phyloP scores from a whole-genome alignment of 108 stramenopile species.

The Cyclostephanos tholiformis region DNA sequence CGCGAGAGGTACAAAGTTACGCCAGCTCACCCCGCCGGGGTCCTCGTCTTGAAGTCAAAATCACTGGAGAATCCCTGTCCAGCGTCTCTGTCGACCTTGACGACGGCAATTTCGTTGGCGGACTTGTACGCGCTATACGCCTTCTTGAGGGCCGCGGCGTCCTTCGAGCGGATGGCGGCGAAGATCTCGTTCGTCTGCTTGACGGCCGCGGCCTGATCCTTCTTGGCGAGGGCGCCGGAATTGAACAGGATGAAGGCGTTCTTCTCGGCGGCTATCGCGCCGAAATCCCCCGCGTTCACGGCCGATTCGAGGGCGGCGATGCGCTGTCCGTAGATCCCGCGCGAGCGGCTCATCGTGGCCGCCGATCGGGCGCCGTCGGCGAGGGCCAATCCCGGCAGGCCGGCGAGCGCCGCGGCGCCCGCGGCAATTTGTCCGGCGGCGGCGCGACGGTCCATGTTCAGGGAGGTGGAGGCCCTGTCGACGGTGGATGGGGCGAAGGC shows the following conservation, averaged over 20 bases:
- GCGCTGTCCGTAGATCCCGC: constrained; percentile 85
- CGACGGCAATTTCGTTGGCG: constrained; percentile 53
- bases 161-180: constrained; percentile 78
- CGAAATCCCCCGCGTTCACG: constrained; percentile 87
- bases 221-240: constrained; percentile 86
- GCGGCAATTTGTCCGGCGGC: constrained; percentile 83
- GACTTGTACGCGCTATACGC: constrained; percentile 71
- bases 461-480: constrained; percentile 77
- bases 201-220: constrained; percentile 70
- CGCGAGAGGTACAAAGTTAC: too few species aligned
- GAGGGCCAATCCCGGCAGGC: constrained; percentile 65
- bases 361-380: constrained; percentile 91
- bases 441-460: constrained; percentile 89
- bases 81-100: constrained; percentile 39
- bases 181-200: constrained; percentile 81
- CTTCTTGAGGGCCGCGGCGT: constrained; percentile 71
- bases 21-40: constrained; percentile 67
- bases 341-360: constrained; percentile 72
- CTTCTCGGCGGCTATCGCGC: constrained; percentile 88
- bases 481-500: constrained; percentile 67
- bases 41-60: constrained; percentile 73
- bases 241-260: constrained; percentile 95
- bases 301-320: constrained; percentile 84
- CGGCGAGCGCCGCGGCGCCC: constrained; percentile 68
- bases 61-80: constrained; percentile 84